phyloP scores from a whole-genome alignment of 768 basidiomycete genomes.

The Leccinum olivaceopallidum region DNA sequence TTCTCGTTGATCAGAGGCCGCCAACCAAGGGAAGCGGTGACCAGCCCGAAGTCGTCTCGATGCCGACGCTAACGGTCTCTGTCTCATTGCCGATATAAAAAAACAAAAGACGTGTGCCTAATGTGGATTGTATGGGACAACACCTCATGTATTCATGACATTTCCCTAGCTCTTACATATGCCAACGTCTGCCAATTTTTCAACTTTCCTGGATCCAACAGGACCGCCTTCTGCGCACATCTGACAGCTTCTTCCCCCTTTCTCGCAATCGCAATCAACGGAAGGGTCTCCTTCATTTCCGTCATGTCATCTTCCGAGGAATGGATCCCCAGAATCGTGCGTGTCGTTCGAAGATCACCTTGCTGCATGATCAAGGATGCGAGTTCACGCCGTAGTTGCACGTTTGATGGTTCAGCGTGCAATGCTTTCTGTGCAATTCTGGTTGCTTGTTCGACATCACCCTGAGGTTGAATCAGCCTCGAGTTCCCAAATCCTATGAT shows the following conservation, averaged over 20 bases:
- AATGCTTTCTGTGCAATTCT: constrained; percentile 58
- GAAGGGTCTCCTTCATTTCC: constrained; percentile 42
- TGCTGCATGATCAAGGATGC: constrained; percentile 56
- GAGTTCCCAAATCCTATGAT: background rate
- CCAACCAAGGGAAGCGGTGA: constrained; percentile 42
- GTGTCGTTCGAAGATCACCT: constrained; percentile 41
- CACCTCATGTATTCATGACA: constrained; percentile 20
- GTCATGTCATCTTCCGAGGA: constrained; percentile 34
- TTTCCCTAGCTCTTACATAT: constrained; percentile 43
- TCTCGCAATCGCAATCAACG: constrained; percentile 51
- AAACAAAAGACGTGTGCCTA: background rate
- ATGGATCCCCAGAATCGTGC: constrained; percentile 44
- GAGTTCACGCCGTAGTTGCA: constrained; percentile 51
- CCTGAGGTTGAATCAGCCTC: constrained; percentile 36
- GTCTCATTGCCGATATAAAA: background rate
- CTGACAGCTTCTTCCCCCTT: constrained; percentile 35
- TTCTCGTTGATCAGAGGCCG: constrained; percentile 36
- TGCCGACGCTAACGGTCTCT: background rate
- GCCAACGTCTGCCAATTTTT: constrained; percentile 62
- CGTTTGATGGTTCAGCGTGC: constrained; percentile 52
- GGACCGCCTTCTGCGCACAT: constrained; percentile 62
- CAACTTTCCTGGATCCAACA: constrained; percentile 49
- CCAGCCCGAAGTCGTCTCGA: background rate
- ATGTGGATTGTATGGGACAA: background rate
- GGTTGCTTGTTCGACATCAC: constrained; percentile 48